Conservation (phyloP, 2,329 filamentous ascomycete species). For the Davidsoniella australis region DNA sequence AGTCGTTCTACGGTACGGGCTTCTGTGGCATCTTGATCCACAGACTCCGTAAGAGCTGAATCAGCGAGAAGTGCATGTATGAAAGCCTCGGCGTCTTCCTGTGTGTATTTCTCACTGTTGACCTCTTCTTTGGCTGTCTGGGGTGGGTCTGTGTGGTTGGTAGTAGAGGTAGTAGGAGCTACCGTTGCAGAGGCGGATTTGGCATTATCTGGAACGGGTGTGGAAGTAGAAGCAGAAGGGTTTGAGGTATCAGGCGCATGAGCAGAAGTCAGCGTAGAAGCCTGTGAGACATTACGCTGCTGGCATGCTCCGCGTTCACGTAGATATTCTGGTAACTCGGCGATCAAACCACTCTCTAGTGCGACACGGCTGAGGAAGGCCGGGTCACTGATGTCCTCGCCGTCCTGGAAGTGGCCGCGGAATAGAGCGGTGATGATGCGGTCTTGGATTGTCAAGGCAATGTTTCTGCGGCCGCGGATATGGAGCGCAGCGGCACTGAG, state of each 20-base stretch:
- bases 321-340: neutral
- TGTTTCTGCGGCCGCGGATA: conserved; percentile 15
- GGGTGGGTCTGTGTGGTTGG: too few species aligned
- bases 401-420: conserved; percentile 25
- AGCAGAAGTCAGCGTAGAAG: too few species aligned
- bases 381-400: conserved; percentile 25
- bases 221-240: too few species aligned
- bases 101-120: neutral
- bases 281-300: too few species aligned
- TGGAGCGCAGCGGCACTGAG: conserved; percentile 27
- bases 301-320: too few species aligned
- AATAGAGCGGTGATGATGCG: conserved; percentile 26
- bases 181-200: too few species aligned
- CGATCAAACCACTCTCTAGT: conserved; percentile 18
- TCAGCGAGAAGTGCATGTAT: conserved; percentile 19
- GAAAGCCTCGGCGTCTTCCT: conserved; percentile 13
- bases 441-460: conserved; percentile 18
- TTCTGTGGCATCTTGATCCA: conserved; percentile 19
- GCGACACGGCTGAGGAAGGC: conserved; percentile 23
- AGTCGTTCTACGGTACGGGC: conserved; percentile 24
- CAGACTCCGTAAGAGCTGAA: conserved; percentile 16
- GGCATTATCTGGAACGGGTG: too few species aligned
- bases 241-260: too few species aligned
- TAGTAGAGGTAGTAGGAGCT: too few species aligned
- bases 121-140: neutral